A percentile compares a stretch with the other conserved stretches of the same genome.
Evolutionary conservation across 78 protist genomes (phyloP).

Genomic region (Anaeramoeba flamelloides): DNA sequence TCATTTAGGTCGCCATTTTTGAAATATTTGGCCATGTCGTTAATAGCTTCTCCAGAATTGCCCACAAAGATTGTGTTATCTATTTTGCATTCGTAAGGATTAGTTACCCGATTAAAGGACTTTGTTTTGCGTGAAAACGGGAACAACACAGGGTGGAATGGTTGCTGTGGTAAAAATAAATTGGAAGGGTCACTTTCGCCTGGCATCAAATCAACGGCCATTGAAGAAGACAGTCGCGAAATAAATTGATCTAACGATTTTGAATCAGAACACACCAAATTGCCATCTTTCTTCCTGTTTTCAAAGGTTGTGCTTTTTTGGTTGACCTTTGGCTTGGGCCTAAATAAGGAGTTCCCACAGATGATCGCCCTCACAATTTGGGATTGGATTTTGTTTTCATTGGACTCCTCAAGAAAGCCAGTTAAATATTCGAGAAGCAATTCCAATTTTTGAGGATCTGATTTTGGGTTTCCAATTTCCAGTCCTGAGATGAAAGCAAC

Average conservation of each 20-base stretch:
- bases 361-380: background rate
- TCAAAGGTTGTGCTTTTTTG: background rate
- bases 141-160: slow-evolving; percentile 22
- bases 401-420: background rate
- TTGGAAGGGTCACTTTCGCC: slow-evolving; percentile 27
- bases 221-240: background rate
- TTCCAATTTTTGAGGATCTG: background rate
- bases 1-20: background rate
- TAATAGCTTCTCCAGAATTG: slow-evolving; percentile 18
- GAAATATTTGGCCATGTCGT: slow-evolving; percentile 13
- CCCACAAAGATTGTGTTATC: background rate
- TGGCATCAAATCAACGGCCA: slow-evolving; percentile 34
- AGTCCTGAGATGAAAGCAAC: background rate
- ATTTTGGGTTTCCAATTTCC: background rate
- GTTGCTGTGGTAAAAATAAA: slow-evolving; percentile 26
- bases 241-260: slow-evolving; percentile 6
- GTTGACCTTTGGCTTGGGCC: background rate
- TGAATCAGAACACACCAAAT: background rate
- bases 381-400: background rate
- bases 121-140: background rate
- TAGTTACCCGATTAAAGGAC: background rate
- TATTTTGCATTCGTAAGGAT: background rate
- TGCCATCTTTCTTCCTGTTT: background rate
- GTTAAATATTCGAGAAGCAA: background rate
- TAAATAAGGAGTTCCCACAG: background rate